Percentiles rank a stretch among this genome's conserved stretches.
Evolutionary conservation across 495 filamentous ascomycete species (phyloP).

Genomic region (Xylaria intraflava): DNA sequence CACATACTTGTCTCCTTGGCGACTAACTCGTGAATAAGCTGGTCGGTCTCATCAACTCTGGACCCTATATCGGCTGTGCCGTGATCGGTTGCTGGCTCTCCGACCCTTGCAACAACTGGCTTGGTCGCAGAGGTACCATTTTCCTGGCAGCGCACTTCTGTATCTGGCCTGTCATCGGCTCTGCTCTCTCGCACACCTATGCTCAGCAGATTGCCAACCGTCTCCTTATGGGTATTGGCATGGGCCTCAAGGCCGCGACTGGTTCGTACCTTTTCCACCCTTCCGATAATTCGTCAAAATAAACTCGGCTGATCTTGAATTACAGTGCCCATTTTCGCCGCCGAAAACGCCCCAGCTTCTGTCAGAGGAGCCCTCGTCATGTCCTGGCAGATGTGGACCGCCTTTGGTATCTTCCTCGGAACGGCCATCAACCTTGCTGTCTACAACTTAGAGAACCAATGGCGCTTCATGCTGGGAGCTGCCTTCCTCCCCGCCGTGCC

Average conservation of each 20-base stretch:
- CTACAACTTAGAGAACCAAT: slow-evolving; percentile 45
- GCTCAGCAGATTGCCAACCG: slow-evolving; percentile 54
- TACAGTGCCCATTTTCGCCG: slow-evolving; percentile 66
- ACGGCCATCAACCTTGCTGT: slow-evolving; percentile 66
- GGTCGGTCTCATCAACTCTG: slow-evolving; percentile 46
- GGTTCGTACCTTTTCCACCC: slow-evolving; percentile 9
- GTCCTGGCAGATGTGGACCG: slow-evolving; percentile 83
- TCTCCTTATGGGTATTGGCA: slow-evolving; percentile 63
- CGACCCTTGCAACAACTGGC: slow-evolving; percentile 59
- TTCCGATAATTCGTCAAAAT: neutral
- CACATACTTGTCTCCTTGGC: neutral
- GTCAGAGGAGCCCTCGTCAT: slow-evolving; percentile 79
- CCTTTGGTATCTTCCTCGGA: slow-evolving; percentile 73
- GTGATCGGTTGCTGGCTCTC: slow-evolving; percentile 60
- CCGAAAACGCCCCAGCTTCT: slow-evolving; percentile 65
- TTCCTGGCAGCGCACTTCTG: slow-evolving; percentile 61
- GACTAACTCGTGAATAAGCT: slow-evolving; percentile 18
- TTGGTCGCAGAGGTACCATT: slow-evolving; percentile 64
- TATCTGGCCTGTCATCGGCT: slow-evolving; percentile 55
- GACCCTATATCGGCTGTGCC: slow-evolving; percentile 44
- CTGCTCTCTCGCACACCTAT: slow-evolving; percentile 60
- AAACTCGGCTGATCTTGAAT: neutral
- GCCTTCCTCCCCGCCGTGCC: slow-evolving; percentile 73
- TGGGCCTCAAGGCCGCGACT: slow-evolving; percentile 55
- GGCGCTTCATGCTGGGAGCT: slow-evolving; percentile 74